Conservation (phyloP, 345 rosid genomes). For the Arabis hirsuta region DNA sequence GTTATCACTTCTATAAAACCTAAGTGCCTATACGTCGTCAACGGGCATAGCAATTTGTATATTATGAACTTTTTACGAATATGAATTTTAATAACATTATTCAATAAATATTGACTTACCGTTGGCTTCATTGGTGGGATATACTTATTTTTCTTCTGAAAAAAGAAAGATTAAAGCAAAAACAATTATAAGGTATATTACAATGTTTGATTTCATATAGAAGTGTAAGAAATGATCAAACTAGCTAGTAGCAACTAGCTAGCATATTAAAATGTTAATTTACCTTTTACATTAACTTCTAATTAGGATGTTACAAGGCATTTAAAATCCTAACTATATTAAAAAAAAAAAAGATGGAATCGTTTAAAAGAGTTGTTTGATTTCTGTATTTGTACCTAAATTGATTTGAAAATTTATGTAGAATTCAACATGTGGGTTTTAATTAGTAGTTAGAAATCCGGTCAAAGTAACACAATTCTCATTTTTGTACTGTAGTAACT, state of each 20-base stretch:
- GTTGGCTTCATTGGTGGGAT: conserved; percentile 79
- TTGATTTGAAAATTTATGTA: no score
- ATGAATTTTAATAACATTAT: background rate
- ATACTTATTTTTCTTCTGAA: conserved; percentile 60
- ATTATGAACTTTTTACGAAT: background rate
- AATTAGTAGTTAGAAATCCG: no score
- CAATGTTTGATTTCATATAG: background rate
- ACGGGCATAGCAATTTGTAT: background rate
- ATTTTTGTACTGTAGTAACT: no score
- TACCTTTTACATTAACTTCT: background rate
- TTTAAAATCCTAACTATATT: background rate
- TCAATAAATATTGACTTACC: conserved; percentile 43
- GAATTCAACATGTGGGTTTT: no score
- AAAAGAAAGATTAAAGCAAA: conserved; percentile 9
- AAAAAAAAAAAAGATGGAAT: background rate
- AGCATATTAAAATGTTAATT: background rate
- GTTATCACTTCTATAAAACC: conserved; percentile 73
- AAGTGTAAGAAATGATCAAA: background rate
- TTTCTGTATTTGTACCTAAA: no score
- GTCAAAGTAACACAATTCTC: no score
- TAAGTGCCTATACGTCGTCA: conserved; percentile 56
- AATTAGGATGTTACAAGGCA: background rate
- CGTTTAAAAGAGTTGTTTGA: no score
- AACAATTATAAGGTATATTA: background rate
- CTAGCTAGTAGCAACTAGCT: background rate